Base-by-base conservation (phyloP, 192 early-diverging fungal genomes). In the Umbelopsis sp. region DNA sequence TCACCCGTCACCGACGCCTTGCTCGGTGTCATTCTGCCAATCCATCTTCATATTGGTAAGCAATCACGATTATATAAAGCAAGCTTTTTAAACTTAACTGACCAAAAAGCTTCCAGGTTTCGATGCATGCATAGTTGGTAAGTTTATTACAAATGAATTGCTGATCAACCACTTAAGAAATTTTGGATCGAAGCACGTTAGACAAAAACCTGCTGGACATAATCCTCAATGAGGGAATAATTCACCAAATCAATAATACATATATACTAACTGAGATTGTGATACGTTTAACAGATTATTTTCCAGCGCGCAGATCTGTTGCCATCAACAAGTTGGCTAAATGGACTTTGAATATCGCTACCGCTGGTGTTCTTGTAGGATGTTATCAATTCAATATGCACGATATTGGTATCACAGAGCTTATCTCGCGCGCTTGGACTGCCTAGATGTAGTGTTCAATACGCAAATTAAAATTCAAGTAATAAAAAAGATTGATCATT, bases 371-470 rank as follows among this genome's bases (percentile, higher is more conserved):
- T 13, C 76, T 97, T 76, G 89, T 94, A 75, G 96, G 94, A 30
- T 92, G 88, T 72, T 99, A 93, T 86, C 82, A 91, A 69, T 93
- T 99, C 89, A 99, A 99, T 83, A 96, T 96, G 22, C 89, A 93
- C 37, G 97, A 99, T 67, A 86, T 99, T 69, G 96, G 97, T 25
- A 85, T 99, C 71, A 97, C 95, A 45, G 92, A 92, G 76, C 86
- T 95, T 74, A 86, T 95, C 72, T 84, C 87, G 80, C 86, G 91
- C 50, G 51, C 91, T 49, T 97, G 97, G 97, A 87, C 86, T 69
- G 96, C 94, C 72, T 91, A 92, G 75, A 58, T 35, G 55, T 35
- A 41, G 37, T 61, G 55, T 5, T 18, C 55, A 11, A 33, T 12
- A 16, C 15, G 18, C 8, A 23, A 61, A 25, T 30, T 18, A 61